Percentiles rank a stretch among this genome's conserved stretches.
Conservation (phyloP, 768 basidiomycete genomes). For the Psilocybe tampanensis region DNA sequence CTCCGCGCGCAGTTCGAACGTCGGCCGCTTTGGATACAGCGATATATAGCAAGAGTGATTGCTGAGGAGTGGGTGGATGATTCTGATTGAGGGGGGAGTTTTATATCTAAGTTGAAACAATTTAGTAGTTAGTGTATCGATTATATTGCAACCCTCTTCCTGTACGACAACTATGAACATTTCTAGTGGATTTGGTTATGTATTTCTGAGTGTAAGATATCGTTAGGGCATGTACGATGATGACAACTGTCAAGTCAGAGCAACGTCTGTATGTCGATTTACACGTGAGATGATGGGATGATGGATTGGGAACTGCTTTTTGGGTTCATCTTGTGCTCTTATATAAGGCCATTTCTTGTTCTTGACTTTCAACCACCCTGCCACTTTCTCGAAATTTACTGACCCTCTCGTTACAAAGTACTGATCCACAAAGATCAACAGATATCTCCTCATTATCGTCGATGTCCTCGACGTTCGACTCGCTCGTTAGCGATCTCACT, state of each 20-base stretch:
- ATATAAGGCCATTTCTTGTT: background rate
- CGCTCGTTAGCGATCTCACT: slow-evolving; percentile 81
- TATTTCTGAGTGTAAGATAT: too few species aligned
- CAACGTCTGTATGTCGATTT: background rate
- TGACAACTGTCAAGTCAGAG: background rate
- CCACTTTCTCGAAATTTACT: too few species aligned
- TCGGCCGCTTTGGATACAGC: slow-evolving; percentile 62
- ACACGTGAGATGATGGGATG: background rate
- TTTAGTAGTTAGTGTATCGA: slow-evolving; percentile 3
- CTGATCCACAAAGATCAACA: background rate
- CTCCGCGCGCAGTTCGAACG: slow-evolving; percentile 51
- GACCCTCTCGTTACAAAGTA: background rate
- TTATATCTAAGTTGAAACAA: slow-evolving; percentile 17
- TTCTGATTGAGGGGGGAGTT: slow-evolving; percentile 41
- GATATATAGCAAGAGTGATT: slow-evolving; percentile 66
- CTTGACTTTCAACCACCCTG: background rate
- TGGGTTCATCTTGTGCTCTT: background rate
- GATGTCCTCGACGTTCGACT: slow-evolving; percentile 70
- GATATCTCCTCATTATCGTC: background rate
- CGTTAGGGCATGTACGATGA: too few species aligned
- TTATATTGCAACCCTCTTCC: background rate
- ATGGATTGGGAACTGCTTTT: too few species aligned
- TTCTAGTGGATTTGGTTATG: background rate
- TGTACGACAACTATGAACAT: background rate
- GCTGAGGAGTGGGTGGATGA: slow-evolving; percentile 74